Conservation (phyloP, 345 rosid genomes). For the sweet orange (Citrus sinensis) region DVS_A1.0 CM039168.1:7975501-7976000, state of each 20-base stretch:
- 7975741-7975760: slow-evolving; percentile 43
- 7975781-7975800: slow-evolving; percentile 49
- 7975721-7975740: slow-evolving; percentile 42
- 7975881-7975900: background rate
- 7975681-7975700: slow-evolving; percentile 47
- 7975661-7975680: slow-evolving; percentile 84
- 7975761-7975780: slow-evolving; percentile 58
- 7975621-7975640: background rate
- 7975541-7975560: background rate
- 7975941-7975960: background rate
- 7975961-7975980: background rate
- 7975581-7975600: background rate
- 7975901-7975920: background rate
- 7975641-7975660: slow-evolving; percentile 64
- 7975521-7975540: background rate
- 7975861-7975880: background rate
- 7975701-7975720: slow-evolving; percentile 47
- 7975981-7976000: background rate
- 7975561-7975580: background rate
- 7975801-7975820: slow-evolving; percentile 43
- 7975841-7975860: background rate
- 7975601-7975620: too few relatives aligned
- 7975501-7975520: too few relatives aligned
- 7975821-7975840: background rate
- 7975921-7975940: background rate